These are phyloP conservation scores for Mycena epipterygia DNA, from an alignment of 768 basidiomycete genomes.

Conservation along the genomic window DNA sequence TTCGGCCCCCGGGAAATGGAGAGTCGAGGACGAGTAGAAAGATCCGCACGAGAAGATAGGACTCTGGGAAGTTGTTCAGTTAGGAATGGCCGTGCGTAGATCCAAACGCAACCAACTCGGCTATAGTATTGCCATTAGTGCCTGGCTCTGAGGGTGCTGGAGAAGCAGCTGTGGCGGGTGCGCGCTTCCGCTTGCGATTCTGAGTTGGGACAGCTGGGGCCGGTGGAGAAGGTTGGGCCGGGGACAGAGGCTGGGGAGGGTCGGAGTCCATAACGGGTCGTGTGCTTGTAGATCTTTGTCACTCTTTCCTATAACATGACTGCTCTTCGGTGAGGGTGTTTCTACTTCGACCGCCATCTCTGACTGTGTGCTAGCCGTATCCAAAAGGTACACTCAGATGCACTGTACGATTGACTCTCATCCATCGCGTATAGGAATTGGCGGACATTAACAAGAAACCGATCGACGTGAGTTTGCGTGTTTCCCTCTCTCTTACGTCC, in stretches of 20 bases:
- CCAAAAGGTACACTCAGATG: constrained; percentile 70
- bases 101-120: constrained; percentile 50
- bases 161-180: constrained; percentile 62
- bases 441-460: constrained; percentile 72
- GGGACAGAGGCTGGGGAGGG: constrained; percentile 17
- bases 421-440: constrained; percentile 68
- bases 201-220: constrained; percentile 43
- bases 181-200: constrained; percentile 70
- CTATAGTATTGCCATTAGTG: constrained; percentile 48
- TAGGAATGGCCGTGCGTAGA: constrained; percentile 8
- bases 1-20: constrained; percentile 81
- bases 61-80: constrained; percentile 51
- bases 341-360: constrained; percentile 13
- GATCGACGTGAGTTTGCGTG: constrained; percentile 62
- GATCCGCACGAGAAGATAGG: constrained; percentile 76
- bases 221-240: constrained; percentile 6
- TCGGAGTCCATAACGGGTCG: constrained; percentile 29
- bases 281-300: constrained; percentile 3
- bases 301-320: constrained; percentile 45
- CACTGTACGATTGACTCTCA: constrained; percentile 6
- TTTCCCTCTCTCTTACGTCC: constrained; percentile 30
- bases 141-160: constrained; percentile 72
- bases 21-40: constrained; percentile 77
- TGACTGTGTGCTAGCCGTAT: constrained; percentile 67
- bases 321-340: constrained; percentile 54